Conservation (phyloP, 1,284 basidiomycete species). For the Ustilago bromivora region DNA sequence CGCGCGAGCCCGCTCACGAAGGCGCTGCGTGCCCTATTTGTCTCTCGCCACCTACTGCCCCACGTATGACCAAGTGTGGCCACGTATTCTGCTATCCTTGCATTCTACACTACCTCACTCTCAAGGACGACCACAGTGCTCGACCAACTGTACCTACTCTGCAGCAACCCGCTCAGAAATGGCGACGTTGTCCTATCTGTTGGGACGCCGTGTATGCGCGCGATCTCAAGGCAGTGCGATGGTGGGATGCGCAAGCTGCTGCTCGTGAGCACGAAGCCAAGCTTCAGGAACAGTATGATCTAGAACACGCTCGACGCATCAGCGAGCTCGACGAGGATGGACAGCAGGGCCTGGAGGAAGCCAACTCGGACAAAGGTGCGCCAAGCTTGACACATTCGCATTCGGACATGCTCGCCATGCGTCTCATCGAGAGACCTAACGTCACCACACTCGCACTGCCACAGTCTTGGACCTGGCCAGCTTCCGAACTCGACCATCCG, state of each 20-base stretch:
- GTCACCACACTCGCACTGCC: constrained; percentile 96
- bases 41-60: constrained; percentile 87
- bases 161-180: constrained; percentile 47
- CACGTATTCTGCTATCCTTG: constrained; percentile 76
- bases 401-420: constrained; percentile 78
- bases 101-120: constrained; percentile 79
- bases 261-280: constrained; percentile 42
- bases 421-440: constrained; percentile 90
- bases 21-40: constrained; percentile 92
- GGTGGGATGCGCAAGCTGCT: constrained; percentile 68
- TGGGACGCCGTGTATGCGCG: constrained; percentile 90
- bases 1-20: constrained; percentile 72
- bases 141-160: constrained; percentile 16
- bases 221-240: constrained; percentile 89
- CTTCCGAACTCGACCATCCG: constrained; percentile 39
- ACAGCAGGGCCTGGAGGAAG: constrained; percentile 3
- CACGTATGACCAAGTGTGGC: constrained; percentile 96
- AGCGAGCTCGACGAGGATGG: constrained; percentile 29
- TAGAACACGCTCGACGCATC: constrained; percentile 20
- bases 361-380: constrained; percentile 12
- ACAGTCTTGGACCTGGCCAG: constrained; percentile 88
- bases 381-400: constrained; percentile 35
- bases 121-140: constrained; percentile 33
- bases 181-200: constrained; percentile 85
- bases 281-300: constrained; percentile 38